Evolutionary conservation across 2,329 filamentous ascomycete genomes (phyloP), one percentile per base, ranked within the genome.

Genomic region (Colletotrichum shisoi): DNA sequence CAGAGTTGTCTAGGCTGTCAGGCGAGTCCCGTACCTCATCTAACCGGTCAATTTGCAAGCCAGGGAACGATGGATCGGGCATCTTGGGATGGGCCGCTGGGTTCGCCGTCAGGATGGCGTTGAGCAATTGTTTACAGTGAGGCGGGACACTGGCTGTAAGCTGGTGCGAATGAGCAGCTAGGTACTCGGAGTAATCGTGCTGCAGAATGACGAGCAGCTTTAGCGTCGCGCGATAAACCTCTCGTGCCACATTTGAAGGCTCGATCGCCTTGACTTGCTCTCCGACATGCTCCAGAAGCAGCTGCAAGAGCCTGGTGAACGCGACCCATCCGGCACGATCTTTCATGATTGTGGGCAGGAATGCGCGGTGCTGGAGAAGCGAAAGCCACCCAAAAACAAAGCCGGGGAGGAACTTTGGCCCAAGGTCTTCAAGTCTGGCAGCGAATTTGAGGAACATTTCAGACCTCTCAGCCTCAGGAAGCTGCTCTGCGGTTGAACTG

Each of bases 181-280:
- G 81, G 77, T 97, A 99, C 63, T 97, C 93, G 0, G 94, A 91
- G 78, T 93, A 98, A 77, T 99, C 95, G 75, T 98, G 95, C 72
- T 97, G 92, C 60, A 99, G 82, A 59, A 96, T 86, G 40, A 96
- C 82, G 62, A 98, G 81, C 67, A 97, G 86, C 74, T 96, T 93
- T 54, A 96, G 81, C 1, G 91, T 87, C 9, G 90, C 93, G 68
- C 92, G 89, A 77, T 97, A 97, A 69, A 96, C 87, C 62, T 94
- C 92, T 76, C 92, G 94, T 40, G 89, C 87, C 57, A 91, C 84
- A 40, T 87, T 83, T 3, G 89, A 84, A 17, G 93, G 84, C 65
- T 89, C 89, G 34, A 89, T 81, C 11, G 89, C 85, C 78, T 94
- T 95, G 70, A 97, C 83, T 69, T 95, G 86, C 71, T 94, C 90